Percentiles rank a stretch among this genome's conserved stretches.
These are phyloP conservation scores for Bretschneidera sinensis DNA, from an alignment of 345 rosid species.

Conservation along the genomic window DNA sequence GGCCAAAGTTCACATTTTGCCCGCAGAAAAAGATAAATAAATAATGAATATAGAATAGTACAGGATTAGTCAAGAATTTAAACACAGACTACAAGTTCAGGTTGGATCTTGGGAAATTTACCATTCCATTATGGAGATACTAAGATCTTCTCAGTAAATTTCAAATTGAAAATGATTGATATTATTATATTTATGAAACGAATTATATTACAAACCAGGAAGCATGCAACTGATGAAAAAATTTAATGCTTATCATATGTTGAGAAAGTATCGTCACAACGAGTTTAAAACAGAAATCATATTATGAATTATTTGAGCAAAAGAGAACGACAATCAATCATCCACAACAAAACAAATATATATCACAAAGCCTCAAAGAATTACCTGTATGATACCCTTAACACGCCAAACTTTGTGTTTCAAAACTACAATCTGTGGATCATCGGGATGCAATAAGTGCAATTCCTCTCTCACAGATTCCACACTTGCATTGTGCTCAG, in stretches of 20 bases:
- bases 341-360: background rate
- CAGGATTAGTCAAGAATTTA: too few species aligned
- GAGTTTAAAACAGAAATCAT: background rate
- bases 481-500: conserved; percentile 81
- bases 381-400: conserved; percentile 93
- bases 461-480: conserved; percentile 94
- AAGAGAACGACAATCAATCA: conserved; percentile 1
- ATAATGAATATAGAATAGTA: too few species aligned
- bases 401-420: conserved; percentile 98
- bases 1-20: too few species aligned
- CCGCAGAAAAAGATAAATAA: too few species aligned
- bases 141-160: background rate
- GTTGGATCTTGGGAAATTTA: background rate
- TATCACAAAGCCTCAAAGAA: background rate
- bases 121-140: background rate
- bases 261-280: background rate
- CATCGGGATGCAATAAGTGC: conserved; percentile 82
- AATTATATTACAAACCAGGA: too few species aligned
- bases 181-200: background rate
- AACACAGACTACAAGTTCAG: background rate
- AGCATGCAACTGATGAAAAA: background rate
- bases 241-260: background rate
- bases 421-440: conserved; percentile 86
- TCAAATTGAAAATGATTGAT: background rate
- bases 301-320: background rate